Percentiles rank a stretch among this genome's conserved stretches.
Evolutionary conservation across 2,329 filamentous ascomycete species (phyloP).

Genomic region (Monascus ruber): DNA sequence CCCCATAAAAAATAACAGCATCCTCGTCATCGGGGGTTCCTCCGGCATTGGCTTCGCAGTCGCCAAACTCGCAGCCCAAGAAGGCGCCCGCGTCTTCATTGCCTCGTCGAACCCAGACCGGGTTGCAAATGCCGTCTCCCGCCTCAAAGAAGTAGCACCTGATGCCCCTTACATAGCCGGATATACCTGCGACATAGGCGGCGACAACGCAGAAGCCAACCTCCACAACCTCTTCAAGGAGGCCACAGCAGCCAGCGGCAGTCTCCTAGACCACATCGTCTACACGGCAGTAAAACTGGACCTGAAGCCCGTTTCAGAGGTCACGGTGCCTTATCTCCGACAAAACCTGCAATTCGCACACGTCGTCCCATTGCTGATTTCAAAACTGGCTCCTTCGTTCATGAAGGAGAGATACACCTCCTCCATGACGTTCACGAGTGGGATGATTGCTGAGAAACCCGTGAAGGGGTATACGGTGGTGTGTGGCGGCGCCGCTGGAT

Average conservation of each 20-base stretch:
- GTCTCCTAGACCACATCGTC: constrained; percentile 39
- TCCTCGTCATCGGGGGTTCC: constrained; percentile 43
- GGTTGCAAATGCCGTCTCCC: constrained; percentile 29
- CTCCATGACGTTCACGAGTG: constrained; percentile 32
- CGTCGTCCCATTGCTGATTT: constrained; percentile 24
- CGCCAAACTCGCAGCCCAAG: constrained; percentile 41
- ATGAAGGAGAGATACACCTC: constrained; percentile 16
- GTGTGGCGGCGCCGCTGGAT: constrained; percentile 12
- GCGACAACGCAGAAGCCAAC: constrained; percentile 31
- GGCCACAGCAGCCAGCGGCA: constrained; percentile 11
- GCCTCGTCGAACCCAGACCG: constrained; percentile 33
- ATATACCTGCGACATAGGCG: constrained; percentile 33
- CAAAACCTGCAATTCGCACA: constrained; percentile 21
- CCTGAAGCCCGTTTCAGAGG: constrained; percentile 12
- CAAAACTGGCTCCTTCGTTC: constrained; percentile 29
- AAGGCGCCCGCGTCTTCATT: constrained; percentile 38
- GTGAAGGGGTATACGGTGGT: constrained; percentile 19
- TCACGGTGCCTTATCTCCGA: constrained; percentile 13
- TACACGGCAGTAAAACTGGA: constrained; percentile 38
- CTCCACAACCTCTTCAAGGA: constrained; percentile 33
- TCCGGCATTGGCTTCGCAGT: constrained; percentile 42
- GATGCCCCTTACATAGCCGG: constrained; percentile 25
- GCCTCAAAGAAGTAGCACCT: constrained; percentile 35
- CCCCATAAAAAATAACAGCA: constrained; percentile 15
- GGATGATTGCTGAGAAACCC: constrained; percentile 24